Evolutionary conservation across 768 basidiomycete genomes (phyloP).

Genomic region (Leccinum olivaceopallidum): DNA sequence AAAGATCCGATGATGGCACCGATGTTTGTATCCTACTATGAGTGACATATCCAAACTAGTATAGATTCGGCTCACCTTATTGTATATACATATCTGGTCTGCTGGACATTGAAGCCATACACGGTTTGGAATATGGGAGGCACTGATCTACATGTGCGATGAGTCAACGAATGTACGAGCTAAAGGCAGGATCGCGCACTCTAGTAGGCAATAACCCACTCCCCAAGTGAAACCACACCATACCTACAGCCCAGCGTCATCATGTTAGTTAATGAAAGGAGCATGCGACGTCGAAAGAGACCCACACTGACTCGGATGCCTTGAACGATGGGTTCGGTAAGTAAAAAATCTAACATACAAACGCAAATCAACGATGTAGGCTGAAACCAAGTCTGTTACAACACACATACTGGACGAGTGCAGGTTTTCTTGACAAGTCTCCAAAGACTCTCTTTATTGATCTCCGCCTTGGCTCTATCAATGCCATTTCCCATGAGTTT

Average conservation of each 20-base stretch:
- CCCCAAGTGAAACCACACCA: conserved; percentile 79
- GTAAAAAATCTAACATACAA: conserved; percentile 19
- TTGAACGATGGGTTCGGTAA: conserved; percentile 65
- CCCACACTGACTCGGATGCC: conserved; percentile 72
- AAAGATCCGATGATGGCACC: conserved; percentile 49
- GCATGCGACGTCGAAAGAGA: conserved; percentile 1
- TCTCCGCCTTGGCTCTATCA: conserved; percentile 63
- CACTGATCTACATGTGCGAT: conserved; percentile 42
- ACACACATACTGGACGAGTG: conserved; percentile 68
- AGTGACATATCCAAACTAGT: background rate
- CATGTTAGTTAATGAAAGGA: background rate
- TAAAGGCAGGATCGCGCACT: conserved; percentile 34
- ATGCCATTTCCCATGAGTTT: conserved; percentile 61
- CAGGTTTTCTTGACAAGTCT: conserved; percentile 67
- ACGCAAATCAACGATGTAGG: conserved; percentile 1
- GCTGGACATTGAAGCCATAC: conserved; percentile 58
- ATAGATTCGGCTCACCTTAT: conserved; percentile 37
- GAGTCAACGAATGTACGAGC: background rate
- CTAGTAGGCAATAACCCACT: conserved; percentile 63
- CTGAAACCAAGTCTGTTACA: background rate
- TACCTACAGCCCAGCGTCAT: conserved; percentile 37
- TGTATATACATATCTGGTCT: conserved; percentile 58
- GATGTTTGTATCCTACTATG: conserved; percentile 38
- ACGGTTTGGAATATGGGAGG: conserved; percentile 53
- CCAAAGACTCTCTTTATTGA: conserved; percentile 53